These are phyloP conservation scores for Trametes villosa DNA, from an alignment of 768 basidiomycete genomes.

Conservation along the genomic window DNA sequence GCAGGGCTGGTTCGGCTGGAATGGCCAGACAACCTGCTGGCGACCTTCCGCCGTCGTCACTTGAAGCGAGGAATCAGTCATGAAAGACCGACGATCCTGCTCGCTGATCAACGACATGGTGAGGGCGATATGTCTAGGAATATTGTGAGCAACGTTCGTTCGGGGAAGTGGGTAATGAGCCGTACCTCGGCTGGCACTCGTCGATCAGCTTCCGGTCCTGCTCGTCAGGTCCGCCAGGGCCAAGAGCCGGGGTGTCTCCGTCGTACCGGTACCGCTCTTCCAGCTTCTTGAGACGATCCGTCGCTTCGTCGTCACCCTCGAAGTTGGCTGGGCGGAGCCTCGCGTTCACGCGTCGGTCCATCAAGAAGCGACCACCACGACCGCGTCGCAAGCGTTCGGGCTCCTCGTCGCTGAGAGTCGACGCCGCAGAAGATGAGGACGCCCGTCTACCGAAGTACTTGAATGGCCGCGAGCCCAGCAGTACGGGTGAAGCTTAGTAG, in stretches of 20 bases:
- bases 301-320: slow-evolving; percentile 37
- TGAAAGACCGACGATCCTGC: slow-evolving; percentile 41
- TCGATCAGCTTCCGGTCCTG: slow-evolving; percentile 71
- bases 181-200: slow-evolving; percentile 63
- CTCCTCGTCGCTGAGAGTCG: slow-evolving; percentile 29
- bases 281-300: slow-evolving; percentile 48
- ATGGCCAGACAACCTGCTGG: slow-evolving; percentile 54
- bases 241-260: slow-evolving; percentile 61
- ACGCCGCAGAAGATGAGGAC: slow-evolving; percentile 33
- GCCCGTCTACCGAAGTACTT: slow-evolving; percentile 55
- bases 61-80: slow-evolving; percentile 53
- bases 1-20: slow-evolving; percentile 39
- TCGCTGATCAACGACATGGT: slow-evolving; percentile 59
- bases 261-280: slow-evolving; percentile 69
- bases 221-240: slow-evolving; percentile 66
- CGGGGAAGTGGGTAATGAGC: background rate
- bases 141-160: background rate
- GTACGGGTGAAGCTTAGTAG: slow-evolving; percentile 64
- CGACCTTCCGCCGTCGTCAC: slow-evolving; percentile 55
- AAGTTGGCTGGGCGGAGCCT: slow-evolving; percentile 20
- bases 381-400: slow-evolving; percentile 69
- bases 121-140: slow-evolving; percentile 51
- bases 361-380: slow-evolving; percentile 86
- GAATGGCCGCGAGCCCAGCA: slow-evolving; percentile 69
- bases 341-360: slow-evolving; percentile 41